Percentiles rank a stretch among this genome's conserved stretches.
phyloP scores from a whole-genome alignment of 495 filamentous ascomycete genomes.

The Hyaloscypha finlandica region DNA sequence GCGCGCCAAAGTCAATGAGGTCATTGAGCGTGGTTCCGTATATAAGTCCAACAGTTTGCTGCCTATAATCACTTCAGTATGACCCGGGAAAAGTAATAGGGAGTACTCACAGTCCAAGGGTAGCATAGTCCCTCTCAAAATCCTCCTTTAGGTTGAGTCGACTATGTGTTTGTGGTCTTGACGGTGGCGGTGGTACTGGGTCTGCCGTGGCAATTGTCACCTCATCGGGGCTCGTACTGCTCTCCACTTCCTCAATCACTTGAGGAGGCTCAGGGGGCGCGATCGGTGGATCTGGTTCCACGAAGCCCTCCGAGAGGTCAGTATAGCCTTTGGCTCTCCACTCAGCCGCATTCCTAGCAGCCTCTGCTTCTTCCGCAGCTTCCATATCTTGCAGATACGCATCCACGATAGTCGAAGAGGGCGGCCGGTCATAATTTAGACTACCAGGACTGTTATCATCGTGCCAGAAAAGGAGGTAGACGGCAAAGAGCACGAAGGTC shows the following conservation, averaged over 20 bases:
- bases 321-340: background rate
- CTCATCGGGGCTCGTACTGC: background rate
- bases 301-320: background rate
- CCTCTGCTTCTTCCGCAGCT: background rate
- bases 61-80: slow-evolving; percentile 10
- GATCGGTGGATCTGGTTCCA: too few species aligned
- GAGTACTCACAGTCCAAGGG: slow-evolving; percentile 40
- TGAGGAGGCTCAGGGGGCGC: background rate
- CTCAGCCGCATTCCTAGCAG: background rate
- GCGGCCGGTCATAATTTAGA: background rate
- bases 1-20: slow-evolving; percentile 28
- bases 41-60: slow-evolving; percentile 40
- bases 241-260: background rate
- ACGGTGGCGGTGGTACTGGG: background rate
- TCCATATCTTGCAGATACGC: background rate
- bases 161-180: background rate
- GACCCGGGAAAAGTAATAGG: background rate
- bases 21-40: slow-evolving; percentile 50
- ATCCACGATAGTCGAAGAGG: background rate
- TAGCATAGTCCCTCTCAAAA: slow-evolving; percentile 43
- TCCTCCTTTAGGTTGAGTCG: slow-evolving; percentile 25
- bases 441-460: background rate
- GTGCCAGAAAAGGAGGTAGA: slow-evolving; percentile 7
- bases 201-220: background rate
- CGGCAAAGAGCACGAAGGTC: slow-evolving; percentile 2